Evolutionary conservation across 345 rosid genomes (phyloP), one percentile per base, ranked within the genome.

Genomic region (Hibiscus trionum): DNA sequence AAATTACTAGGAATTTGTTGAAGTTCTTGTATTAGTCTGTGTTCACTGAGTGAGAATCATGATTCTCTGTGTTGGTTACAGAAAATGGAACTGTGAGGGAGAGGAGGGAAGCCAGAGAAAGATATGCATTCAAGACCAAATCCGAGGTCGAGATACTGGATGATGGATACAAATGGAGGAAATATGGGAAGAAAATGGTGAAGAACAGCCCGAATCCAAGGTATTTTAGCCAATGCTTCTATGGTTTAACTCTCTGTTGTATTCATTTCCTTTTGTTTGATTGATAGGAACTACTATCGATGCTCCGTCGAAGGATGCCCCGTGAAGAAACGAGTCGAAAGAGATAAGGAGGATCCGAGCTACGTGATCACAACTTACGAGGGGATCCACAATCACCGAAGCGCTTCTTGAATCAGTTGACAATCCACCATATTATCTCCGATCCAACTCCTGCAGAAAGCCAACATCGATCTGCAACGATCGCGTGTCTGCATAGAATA

Each of bases 121-220:
- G 91, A 76, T 83, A 84, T 71, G 93, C 97, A 33, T 92, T 95
- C 82, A 90, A 80, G 82, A 92, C 97, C 17, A 77, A 77, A 75
- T 89, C 99, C 0, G 96, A 87, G 14, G 81, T 92, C 10, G 99
- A 95, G 76, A 83, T 90, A 72, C 82, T 95, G 21, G 93, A 89
- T 65, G 99, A 95, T 37, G 99, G 99, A 1, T 95, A 70, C 85
- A 95, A 77, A 79, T 95, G 99, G 99, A 87, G 97, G 77, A 95
- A 95, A 75, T 95, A 95, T 68, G 99, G 99, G 35, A 95, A 92
- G 89, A 95, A 95, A 82, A 89, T 87, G 96, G 98, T 95, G 42
- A 95, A 92, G 80, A 86, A 90, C 83, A 92, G 93, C 77, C 91
- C 97, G 3, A 82, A 95, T 66, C 99, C 97, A 8, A 95, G 99